Base-by-base conservation (phyloP, 2,329 filamentous ascomycete genomes). In the Trichoderma afroharzianum region DNA sequence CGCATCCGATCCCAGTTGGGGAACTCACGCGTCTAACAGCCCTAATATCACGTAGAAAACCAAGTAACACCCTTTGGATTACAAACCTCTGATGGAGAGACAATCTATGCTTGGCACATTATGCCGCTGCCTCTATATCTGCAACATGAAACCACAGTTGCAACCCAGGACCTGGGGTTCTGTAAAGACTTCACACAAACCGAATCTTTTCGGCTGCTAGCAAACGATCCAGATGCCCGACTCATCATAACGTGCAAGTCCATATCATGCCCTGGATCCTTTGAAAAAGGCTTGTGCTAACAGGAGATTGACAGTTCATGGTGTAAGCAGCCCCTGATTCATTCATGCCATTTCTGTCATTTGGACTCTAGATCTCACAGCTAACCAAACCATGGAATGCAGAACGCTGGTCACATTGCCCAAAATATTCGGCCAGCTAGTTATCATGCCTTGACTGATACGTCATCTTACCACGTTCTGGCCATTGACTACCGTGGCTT, bases 401-500 rank as follows among this genome's bases (percentile, higher is more conserved):
- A 93, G 85, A 98, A 98, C 80, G 94, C 94, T 39, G 95, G 93
- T 6, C 93, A 97, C 76, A 81, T 98, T 33, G 94, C 92, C 21
- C 93, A 97, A 79, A 90, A 89, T 72, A 88, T 91, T 79, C 90
- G 95, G 18, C 91, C 94, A 2, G 86, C 90, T 36, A 92, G 90
- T 71, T 97, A 97, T 79, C 93, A 94, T 76, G 87, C 90, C 58
- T 84, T 97, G 55, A 89, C 94, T 4, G 88, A 92, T 67, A 89
- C 91, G 3, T 92, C 92, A 2, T 88, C 87, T 0, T 90, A 94
- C 69, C 95, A 98, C 78, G 88, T 97, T 58, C 85, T 98, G n/a
- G 89, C 93, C 50, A 90, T 97, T 76, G 94, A 97, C 83, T 98
- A 98, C 81, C 92, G 95, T 21, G 95, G 95, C 7, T 98, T 93